Evolutionary conservation across 2,329 filamentous ascomycete genomes (phyloP).

Genomic region (Sporothrix mexicana): DNA sequence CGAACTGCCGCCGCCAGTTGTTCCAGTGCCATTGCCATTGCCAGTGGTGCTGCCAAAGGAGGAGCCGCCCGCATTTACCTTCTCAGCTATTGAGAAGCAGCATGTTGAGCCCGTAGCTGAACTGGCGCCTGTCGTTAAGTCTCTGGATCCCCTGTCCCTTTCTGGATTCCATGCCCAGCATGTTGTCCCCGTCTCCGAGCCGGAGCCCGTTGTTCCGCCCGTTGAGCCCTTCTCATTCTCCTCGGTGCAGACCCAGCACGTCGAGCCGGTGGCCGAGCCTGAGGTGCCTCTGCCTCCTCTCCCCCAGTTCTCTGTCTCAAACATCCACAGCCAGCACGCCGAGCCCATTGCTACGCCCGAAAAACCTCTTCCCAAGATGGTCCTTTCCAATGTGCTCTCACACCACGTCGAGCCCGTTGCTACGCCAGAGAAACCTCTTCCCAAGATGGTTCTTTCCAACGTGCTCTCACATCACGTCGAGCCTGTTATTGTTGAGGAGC

Average conservation of each 20-base stretch:
- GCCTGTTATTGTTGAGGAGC: slow-evolving; percentile 30
- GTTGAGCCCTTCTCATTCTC: slow-evolving; percentile 40
- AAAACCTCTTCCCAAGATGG: slow-evolving; percentile 42
- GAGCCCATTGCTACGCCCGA: slow-evolving; percentile 39
- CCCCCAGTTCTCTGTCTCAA: slow-evolving; percentile 48
- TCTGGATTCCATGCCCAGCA: slow-evolving; percentile 44
- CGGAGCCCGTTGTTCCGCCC: slow-evolving; percentile 36
- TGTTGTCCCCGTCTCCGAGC: slow-evolving; percentile 41
- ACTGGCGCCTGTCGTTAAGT: slow-evolving; percentile 38
- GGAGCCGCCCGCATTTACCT: slow-evolving; percentile 32
- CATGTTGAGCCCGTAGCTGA: slow-evolving; percentile 53
- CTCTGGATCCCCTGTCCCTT: slow-evolving; percentile 29
- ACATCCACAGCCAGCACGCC: slow-evolving; percentile 45
- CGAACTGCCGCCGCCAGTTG: slow-evolving; percentile 31
- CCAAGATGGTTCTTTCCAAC: slow-evolving; percentile 35
- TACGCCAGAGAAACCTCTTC: slow-evolving; percentile 31
- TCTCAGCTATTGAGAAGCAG: slow-evolving; percentile 55
- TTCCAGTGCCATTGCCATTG: slow-evolving; percentile 25
- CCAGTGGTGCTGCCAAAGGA: slow-evolving; percentile 31
- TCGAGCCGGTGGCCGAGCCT: slow-evolving; percentile 40
- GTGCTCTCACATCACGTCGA: slow-evolving; percentile 33
- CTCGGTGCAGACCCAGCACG: slow-evolving; percentile 33
- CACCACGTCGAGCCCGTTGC: slow-evolving; percentile 44
- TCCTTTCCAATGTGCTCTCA: slow-evolving; percentile 47
- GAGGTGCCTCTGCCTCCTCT: slow-evolving; percentile 33